Evolutionary conservation across 1,139 yeast species (phyloP).

Genomic region (Zygoascus sp.): DNA sequence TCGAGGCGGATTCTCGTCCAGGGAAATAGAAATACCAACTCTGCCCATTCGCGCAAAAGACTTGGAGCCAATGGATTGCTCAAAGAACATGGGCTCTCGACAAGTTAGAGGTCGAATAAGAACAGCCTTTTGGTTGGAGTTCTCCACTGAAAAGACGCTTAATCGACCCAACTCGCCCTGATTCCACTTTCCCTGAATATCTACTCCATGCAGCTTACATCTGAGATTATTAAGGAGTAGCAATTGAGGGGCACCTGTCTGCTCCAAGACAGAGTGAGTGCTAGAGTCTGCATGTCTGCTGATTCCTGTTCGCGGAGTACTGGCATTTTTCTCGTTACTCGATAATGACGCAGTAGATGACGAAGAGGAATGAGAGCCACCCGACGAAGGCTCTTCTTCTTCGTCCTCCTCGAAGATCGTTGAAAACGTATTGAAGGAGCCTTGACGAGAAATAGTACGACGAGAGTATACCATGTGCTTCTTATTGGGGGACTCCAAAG

Average conservation of each 20-base stretch:
- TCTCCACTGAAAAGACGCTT: constrained; percentile 26
- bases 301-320: too few relatives aligned
- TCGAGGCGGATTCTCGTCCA: constrained; percentile 23
- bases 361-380: constrained; percentile 1
- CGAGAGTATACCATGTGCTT: constrained; percentile 1
- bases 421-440: constrained; percentile 1
- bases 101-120: constrained; percentile 16
- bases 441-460: not conserved
- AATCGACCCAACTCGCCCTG: constrained; percentile 22
- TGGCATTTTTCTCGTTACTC: not conserved
- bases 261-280: not conserved
- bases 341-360: constrained; percentile 1
- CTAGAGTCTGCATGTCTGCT: too few relatives aligned
- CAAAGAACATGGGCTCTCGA: constrained; percentile 21
- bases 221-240: constrained; percentile 27
- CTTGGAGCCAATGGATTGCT: constrained; percentile 18
- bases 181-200: constrained; percentile 23
- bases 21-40: constrained; percentile 24
- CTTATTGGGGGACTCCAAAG: constrained; percentile 13
- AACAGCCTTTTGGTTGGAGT: constrained; percentile 19
- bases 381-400: constrained; percentile 4
- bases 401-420: constrained; percentile 12
- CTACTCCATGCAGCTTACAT: constrained; percentile 23
- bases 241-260: constrained; percentile 18
- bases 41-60: constrained; percentile 27